Base-by-base conservation (phyloP, 140 eudicot species). In the Eryngium alpinum region DNA sequence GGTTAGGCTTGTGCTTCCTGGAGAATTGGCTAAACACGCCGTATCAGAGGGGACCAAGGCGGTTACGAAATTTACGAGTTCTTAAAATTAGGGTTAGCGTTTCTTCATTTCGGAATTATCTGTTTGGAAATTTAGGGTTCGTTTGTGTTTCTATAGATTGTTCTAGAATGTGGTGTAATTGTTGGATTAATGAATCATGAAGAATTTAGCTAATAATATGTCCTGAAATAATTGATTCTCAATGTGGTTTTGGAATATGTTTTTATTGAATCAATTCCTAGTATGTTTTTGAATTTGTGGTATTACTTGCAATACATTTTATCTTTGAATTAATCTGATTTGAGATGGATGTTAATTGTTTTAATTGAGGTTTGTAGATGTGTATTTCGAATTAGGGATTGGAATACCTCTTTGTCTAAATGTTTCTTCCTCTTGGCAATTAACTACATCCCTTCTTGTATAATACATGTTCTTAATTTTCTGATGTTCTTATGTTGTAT, bases 11-110 rank as follows among this genome's bases (percentile, higher is more conserved):
- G 78, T 73, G 14, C 50, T 73, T 28, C 78, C 78, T 1, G 78
- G 78, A 28, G 78, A 73, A 73, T 44, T 73, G 56, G 78, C 78
- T 9, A 73, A 73, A 15, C 78, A 73, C 50, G 78, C 78, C 43
- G 52, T 73, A 12, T 73, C 59, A 0, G 78, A 73, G 32, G 78
- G 78, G 57, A 73, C 78, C 1, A 73, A 73, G 78, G 78, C 78
- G 24, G 59, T 73, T 14, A 73, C 78, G 15, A 73, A 73, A 44
- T 70, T 70, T 70, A 70, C 50, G 24, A 70, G 16, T 32, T 44
- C 78, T 44, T 73, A 38, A 28, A 28, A 28, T 72, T 72, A 72
- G 10, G 28, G 46, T 72, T 72, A 25, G 17, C 16, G 2, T 22
- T 38, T 18, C 22, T 1, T 4, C 15, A 15, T 0, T 32, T 17